A percentile compares a stretch with the other conserved stretches of the same genome.
Conservation (phyloP, 1,284 basidiomycete species). For the Polyporus tsugae region DNA sequence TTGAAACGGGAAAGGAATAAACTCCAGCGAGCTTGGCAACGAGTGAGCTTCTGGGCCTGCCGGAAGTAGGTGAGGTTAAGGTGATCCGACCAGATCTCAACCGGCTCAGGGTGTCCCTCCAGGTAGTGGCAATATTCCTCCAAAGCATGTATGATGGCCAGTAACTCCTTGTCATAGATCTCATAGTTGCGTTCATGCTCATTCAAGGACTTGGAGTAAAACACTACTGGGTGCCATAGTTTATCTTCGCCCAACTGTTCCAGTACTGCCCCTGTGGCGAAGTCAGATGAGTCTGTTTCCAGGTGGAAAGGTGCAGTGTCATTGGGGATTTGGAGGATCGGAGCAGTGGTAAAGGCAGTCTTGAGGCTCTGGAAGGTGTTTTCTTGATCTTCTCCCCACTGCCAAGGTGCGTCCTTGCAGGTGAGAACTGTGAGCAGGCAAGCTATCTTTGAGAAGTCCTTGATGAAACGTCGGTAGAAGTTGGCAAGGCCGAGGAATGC, state of each 20-base stretch:
- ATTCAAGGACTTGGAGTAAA: conserved; percentile 14
- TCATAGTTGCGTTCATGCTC: conserved; percentile 42
- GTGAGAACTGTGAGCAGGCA: conserved; percentile 36
- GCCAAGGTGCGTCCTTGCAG: conserved; percentile 27
- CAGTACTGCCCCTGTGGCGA: conserved; percentile 18
- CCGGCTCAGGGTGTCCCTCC: conserved; percentile 25
- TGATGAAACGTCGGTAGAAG: conserved; percentile 41
- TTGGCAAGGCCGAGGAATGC: conserved; percentile 26
- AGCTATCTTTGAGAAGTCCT: conserved; percentile 40
- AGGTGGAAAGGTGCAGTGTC: not conserved
- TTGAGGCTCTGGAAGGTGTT: conserved; percentile 42
- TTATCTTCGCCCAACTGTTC: conserved; percentile 18
- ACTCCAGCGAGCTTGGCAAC: conserved; percentile 51
- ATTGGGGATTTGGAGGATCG: not conserved
- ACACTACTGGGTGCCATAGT: conserved; percentile 23
- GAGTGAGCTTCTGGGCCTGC: conserved; percentile 45
- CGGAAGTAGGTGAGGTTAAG: conserved; percentile 51
- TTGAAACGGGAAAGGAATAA: conserved; percentile 45
- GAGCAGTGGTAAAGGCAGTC: not conserved
- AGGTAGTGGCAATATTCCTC: conserved; percentile 45
- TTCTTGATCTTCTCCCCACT: conserved; percentile 29
- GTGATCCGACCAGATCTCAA: conserved; percentile 48
- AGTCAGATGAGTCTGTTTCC: conserved; percentile 16
- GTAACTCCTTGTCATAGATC: conserved; percentile 49
- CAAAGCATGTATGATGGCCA: conserved; percentile 43